A percentile compares a stretch with the other conserved stretches of the same genome.
phyloP scores from a whole-genome alignment of 73 alveolate species.

The Paramecium biaurelia region DNA sequence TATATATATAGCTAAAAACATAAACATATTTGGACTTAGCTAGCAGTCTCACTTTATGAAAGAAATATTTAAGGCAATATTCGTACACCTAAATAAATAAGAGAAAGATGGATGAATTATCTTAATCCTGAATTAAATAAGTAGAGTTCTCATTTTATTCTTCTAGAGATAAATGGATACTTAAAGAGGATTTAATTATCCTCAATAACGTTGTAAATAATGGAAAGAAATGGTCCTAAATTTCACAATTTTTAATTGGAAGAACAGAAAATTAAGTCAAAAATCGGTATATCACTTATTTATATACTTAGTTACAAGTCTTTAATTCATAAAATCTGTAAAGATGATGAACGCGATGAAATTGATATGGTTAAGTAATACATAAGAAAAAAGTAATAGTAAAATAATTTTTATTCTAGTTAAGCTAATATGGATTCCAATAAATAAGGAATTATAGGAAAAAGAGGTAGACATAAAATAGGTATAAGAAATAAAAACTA shows the following conservation, averaged over 20 bases:
- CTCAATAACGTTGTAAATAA: constrained; percentile 10
- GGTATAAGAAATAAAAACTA: neutral
- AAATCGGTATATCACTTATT: neutral
- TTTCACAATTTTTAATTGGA: constrained; percentile 46
- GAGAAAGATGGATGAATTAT: constrained; percentile 55
- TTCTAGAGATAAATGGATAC: constrained; percentile 10
- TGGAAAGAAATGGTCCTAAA: constrained; percentile 60
- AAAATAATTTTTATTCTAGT: neutral
- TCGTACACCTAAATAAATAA: constrained; percentile 37
- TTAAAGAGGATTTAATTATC: constrained; percentile 17
- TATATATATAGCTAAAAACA: neutral
- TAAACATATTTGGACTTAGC: constrained; percentile 41
- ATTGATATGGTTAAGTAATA: constrained; percentile 24
- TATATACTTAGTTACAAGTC: constrained; percentile 1
- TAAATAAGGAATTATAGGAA: constrained; percentile 42
- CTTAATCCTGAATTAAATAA: constrained; percentile 28
- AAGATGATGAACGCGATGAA: constrained; percentile 52
- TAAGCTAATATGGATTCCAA: neutral
- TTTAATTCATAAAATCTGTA: constrained; percentile 46
- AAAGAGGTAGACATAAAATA: constrained; percentile 46
- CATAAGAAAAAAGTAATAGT: neutral
- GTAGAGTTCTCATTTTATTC: neutral
- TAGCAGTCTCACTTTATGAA: constrained; percentile 16
- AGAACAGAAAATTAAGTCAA: constrained; percentile 62
- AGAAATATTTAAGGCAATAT: neutral